Conservation (phyloP, 306 rosid species). For the Pterocarpus macrocarpus region DNA sequence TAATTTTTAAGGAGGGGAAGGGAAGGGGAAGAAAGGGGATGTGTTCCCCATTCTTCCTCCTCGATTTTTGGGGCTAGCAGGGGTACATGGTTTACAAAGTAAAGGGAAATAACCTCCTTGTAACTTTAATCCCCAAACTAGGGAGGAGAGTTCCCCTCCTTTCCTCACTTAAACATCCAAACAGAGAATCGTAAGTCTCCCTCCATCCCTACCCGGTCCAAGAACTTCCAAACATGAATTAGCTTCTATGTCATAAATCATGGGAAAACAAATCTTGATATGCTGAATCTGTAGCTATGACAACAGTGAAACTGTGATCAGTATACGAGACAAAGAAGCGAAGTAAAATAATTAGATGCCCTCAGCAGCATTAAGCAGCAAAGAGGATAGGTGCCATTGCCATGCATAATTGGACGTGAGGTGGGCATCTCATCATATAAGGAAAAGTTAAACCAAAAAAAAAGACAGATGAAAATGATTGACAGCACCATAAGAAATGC, state of each 20-base stretch:
- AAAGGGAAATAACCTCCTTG: constrained; percentile 31
- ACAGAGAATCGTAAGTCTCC: background rate
- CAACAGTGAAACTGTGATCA: constrained; percentile 10
- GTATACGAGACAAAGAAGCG: background rate
- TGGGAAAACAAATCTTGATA: constrained; percentile 15
- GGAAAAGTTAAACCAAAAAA: constrained; percentile 12
- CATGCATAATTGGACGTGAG: background rate
- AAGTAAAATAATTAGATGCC: background rate
- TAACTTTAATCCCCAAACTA: constrained; percentile 18
- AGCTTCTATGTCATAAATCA: constrained; percentile 16
- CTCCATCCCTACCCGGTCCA: constrained; percentile 11
- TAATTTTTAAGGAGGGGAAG: background rate
- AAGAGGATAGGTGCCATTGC: background rate
- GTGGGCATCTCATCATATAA: constrained; percentile 16
- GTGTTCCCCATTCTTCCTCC: background rate
- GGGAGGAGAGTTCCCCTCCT: constrained; percentile 22
- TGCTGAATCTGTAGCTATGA: background rate
- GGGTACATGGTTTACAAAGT: background rate
- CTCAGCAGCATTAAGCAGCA: constrained; percentile 8
- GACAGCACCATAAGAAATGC: constrained; percentile 31
- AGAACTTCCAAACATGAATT: constrained; percentile 34
- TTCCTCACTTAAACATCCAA: constrained; percentile 24
- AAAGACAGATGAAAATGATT: constrained; percentile 1
- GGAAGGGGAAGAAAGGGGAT: background rate
- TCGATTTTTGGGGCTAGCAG: background rate